These are phyloP conservation scores for Malus domestica DNA, from an alignment of 306 rosid species.

Conservation along the genomic window DNA sequence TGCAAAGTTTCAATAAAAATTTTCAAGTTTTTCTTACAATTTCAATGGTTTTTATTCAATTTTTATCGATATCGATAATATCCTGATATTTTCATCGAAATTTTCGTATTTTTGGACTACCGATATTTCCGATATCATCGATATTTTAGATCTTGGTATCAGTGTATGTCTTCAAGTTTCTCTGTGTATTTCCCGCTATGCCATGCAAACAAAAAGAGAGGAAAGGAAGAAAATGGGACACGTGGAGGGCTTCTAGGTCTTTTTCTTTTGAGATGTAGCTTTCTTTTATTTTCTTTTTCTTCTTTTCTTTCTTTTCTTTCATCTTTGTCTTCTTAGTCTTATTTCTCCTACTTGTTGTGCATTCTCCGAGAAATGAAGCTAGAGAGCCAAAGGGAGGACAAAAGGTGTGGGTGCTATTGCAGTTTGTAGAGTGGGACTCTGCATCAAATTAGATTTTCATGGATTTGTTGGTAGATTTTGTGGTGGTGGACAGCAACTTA, in stretches of 20 bases:
- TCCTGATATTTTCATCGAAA: rapidly evolving
- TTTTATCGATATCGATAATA: too few relatives aligned
- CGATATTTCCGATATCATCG: too few relatives aligned
- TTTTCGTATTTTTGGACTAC: too few relatives aligned
- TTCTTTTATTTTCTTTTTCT: too few relatives aligned
- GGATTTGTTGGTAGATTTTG: background rate
- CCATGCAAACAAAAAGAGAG: background rate
- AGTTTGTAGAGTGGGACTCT: conserved; percentile 28
- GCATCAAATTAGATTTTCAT: conserved; percentile 18
- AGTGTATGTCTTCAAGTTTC: background rate
- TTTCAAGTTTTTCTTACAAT: too few relatives aligned
- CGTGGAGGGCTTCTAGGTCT: conserved; percentile 3
- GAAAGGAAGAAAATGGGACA: background rate
- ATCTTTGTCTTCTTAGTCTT: background rate
- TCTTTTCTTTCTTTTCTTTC: conserved; percentile 27
- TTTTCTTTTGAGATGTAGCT: background rate
- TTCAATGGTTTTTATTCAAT: too few relatives aligned
- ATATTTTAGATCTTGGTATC: too few relatives aligned
- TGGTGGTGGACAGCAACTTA: background rate
- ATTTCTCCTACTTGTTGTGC: conserved; percentile 8
- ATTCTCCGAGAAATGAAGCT: conserved; percentile 28
- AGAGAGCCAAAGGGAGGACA: conserved; percentile 12
- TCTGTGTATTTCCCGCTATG: background rate
- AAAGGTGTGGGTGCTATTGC: conserved; percentile 9
- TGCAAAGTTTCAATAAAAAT: too few relatives aligned